These are phyloP conservation scores for Lepidium africanum DNA, from an alignment of 345 rosid species.

Conservation along the genomic window DNA sequence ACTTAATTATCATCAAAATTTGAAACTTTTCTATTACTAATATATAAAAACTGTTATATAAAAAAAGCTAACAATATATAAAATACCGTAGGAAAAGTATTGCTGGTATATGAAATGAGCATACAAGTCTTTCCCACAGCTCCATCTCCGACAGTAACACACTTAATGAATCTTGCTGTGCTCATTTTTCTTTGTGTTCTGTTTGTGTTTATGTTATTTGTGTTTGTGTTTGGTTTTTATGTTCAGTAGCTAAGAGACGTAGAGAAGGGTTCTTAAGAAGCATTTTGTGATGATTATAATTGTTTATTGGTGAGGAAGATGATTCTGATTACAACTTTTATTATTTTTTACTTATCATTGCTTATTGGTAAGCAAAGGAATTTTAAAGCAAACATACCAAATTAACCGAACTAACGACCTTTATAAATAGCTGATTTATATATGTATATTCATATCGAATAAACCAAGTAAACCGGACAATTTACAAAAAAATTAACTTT, in stretches of 20 bases:
- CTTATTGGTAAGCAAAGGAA: neutral
- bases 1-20: no score
- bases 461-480: neutral
- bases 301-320: constrained; percentile 26
- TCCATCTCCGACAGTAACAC: constrained; percentile 82
- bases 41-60: neutral
- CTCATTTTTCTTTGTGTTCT: constrained; percentile 36
- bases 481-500: no score
- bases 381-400: neutral
- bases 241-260: constrained; percentile 7
- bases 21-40: neutral
- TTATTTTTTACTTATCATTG: neutral
- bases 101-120: constrained; percentile 80
- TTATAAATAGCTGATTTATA: no score
- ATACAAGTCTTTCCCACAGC: constrained; percentile 82
- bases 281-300: constrained; percentile 24
- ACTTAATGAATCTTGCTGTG: constrained; percentile 69
- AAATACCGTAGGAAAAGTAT: constrained; percentile 64
- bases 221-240: constrained; percentile 9
- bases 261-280: constrained; percentile 20
- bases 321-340: constrained; percentile 8
- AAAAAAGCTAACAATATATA: neutral
- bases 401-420: neutral
- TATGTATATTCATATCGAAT: neutral
- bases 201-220: neutral